Base-by-base conservation (phyloP, 2,329 filamentous ascomycete species). In the Teratosphaeria viscida region DNA sequence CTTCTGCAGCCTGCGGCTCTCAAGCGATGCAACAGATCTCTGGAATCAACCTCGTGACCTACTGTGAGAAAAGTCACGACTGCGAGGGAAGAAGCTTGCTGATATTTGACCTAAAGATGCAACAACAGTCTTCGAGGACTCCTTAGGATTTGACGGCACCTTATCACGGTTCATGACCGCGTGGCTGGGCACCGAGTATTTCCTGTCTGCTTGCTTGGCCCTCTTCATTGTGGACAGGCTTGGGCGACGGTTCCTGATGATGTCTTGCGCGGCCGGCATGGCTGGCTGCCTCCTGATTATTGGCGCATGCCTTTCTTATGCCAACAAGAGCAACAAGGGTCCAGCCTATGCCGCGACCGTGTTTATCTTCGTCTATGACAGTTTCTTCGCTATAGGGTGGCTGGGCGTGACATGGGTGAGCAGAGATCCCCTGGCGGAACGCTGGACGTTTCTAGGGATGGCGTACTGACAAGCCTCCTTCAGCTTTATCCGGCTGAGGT, bases 331-430 rank as follows among this genome's bases (percentile, higher is more conserved):
- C 6, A 62, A 64, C 52, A 61, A 64, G 26, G 62, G 58, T 12
- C 61, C 62, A 16, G 62, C 62, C 10, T 72, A 68, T 23, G 66
- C 66, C 12, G 71, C 73, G 0, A 70, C 64, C 10, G 66, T 70
- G 61, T 63, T 71, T n/a, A 70, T 69, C 61, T 55, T 69, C 34
- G 68, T 67, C 60, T 64, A 65, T 49, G 61, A 63, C 8, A 68
- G 65, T 63, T 70, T 71, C 59, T 65, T 64, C 10, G 56, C 61
- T 16, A 62, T 58, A 52, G 61, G 57, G 2, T 14, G 56, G n/a
- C 60, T 58, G n/a, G 58, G 60, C 29, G 35, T 58, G 55, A 34
- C 60, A 53, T 59, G 47, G 56, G 43, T 49, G 23, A 49, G 43
- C 8, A 10, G 11, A 49, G n/a, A 19, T n/a, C 16, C 19, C n/a